Conservation (phyloP, 371 early-diverging fungal species). For the Conidiobolus incongruus region DNA sequence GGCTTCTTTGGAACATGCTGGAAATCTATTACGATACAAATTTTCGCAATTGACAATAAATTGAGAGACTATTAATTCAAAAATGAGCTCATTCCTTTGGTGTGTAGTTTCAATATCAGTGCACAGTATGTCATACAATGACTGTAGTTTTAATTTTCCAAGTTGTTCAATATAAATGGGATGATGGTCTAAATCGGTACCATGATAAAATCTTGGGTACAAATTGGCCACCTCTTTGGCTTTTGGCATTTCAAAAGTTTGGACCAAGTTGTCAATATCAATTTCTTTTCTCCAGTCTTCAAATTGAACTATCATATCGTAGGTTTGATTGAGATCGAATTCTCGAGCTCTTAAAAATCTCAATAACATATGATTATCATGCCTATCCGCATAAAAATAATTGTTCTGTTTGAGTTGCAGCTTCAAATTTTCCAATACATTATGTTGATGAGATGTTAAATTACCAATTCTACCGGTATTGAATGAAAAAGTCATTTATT, state of each 20-base stretch:
- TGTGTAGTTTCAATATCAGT: slow-evolving; percentile 14
- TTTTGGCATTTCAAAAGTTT: slow-evolving; percentile 18
- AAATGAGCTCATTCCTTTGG: neutral
- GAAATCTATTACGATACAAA: slow-evolving; percentile 23
- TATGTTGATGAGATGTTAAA: slow-evolving; percentile 25
- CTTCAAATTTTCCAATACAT: slow-evolving; percentile 25
- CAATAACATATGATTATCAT: slow-evolving; percentile 34
- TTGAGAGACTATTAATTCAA: slow-evolving; percentile 20
- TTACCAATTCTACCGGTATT: slow-evolving; percentile 22
- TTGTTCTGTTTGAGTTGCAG: slow-evolving; percentile 11
- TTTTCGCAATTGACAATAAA: slow-evolving; percentile 42
- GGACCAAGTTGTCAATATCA: slow-evolving; percentile 15
- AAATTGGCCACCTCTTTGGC: slow-evolving; percentile 15
- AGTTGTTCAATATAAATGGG: slow-evolving; percentile 47
- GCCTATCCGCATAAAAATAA: slow-evolving; percentile 20
- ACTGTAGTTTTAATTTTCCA: slow-evolving; percentile 25
- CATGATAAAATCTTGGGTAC: slow-evolving; percentile 55
- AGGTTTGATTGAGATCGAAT: slow-evolving; percentile 25
- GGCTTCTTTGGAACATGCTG: slow-evolving; percentile 24
- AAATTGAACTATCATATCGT: slow-evolving; percentile 38
- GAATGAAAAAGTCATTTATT: neutral
- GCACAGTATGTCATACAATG: slow-evolving; percentile 28
- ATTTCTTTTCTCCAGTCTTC: slow-evolving; percentile 33
- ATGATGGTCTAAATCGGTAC: slow-evolving; percentile 40
- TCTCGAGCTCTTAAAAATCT: slow-evolving; percentile 49